These are phyloP conservation scores for Malassezia japonica DNA, from an alignment of 1,284 basidiomycete genomes.

Conservation along the genomic window DNA sequence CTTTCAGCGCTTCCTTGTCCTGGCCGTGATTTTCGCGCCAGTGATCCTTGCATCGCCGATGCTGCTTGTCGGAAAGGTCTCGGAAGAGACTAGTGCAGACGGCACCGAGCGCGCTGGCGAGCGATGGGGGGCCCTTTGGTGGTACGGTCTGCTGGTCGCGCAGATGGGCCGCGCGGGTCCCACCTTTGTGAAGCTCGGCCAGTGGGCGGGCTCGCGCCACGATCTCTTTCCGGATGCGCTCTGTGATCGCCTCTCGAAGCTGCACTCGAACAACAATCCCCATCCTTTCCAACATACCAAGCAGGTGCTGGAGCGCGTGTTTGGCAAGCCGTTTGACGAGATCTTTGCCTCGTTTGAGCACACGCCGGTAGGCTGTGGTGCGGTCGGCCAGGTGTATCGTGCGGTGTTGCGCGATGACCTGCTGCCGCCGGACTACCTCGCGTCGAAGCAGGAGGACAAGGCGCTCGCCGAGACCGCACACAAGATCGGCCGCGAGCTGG, in stretches of 20 bases:
- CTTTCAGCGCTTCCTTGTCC: slow-evolving; percentile 68
- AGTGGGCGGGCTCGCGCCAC: slow-evolving; percentile 93
- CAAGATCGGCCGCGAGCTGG: slow-evolving; percentile 19
- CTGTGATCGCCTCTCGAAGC: slow-evolving; percentile 71
- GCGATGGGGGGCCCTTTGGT: slow-evolving; percentile 57
- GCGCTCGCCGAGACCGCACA: slow-evolving; percentile 22
- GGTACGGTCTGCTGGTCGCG: slow-evolving; percentile 78
- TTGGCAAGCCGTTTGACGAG: slow-evolving; percentile 62
- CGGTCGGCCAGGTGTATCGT: slow-evolving; percentile 90
- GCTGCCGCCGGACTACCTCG: slow-evolving; percentile 56
- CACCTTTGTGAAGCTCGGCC: slow-evolving; percentile 95
- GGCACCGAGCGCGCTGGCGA: slow-evolving; percentile 27
- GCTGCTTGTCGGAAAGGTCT: slow-evolving; percentile 59
- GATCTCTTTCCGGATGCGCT: slow-evolving; percentile 90
- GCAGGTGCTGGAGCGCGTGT: slow-evolving; percentile 70
- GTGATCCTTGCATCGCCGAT: slow-evolving; percentile 77
- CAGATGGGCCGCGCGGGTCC: slow-evolving; percentile 93
- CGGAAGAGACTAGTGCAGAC: slow-evolving; percentile 4
- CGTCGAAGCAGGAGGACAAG: slow-evolving; percentile 18
- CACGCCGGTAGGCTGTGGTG: slow-evolving; percentile 86
- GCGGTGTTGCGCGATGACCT: slow-evolving; percentile 71
- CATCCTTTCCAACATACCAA: slow-evolving; percentile 77
- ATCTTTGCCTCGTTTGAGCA: slow-evolving; percentile 86
- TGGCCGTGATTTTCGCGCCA: slow-evolving; percentile 74
- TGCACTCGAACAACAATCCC: slow-evolving; percentile 80